Percentiles rank a stretch among this genome's conserved stretches.
Conservation (phyloP, 2,329 filamentous ascomycete genomes). For the Phymatotrichopsis omnivora region DNA sequence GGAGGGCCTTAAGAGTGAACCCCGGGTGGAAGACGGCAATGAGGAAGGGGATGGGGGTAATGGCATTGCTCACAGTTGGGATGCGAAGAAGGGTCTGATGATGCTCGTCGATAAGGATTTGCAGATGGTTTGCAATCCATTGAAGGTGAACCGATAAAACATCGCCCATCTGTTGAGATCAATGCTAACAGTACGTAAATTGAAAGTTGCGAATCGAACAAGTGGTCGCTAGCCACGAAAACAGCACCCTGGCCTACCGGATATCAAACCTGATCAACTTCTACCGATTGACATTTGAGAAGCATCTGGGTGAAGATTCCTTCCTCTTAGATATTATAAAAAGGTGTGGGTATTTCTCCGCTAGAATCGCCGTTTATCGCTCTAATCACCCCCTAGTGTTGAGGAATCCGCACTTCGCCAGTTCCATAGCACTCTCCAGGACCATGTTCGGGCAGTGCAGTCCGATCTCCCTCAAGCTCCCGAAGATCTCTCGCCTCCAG, state of each 20-base stretch:
- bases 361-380: not conserved
- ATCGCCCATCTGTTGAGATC: no score
- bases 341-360: slow-evolving; percentile 13
- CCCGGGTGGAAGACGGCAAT: slow-evolving; percentile 61
- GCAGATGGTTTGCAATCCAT: slow-evolving; percentile 26
- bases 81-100: slow-evolving; percentile 70
- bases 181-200: not conserved
- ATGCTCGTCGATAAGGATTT: slow-evolving; percentile 73
- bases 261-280: slow-evolving; percentile 82
- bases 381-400: slow-evolving; percentile 40
- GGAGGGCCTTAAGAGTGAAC: slow-evolving; percentile 68
- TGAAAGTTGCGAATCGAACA: slow-evolving; percentile 60
- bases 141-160: slow-evolving; percentile 29
- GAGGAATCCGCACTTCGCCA: slow-evolving; percentile 70
- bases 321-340: slow-evolving; percentile 57
- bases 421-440: slow-evolving; percentile 70
- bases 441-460: slow-evolving; percentile 66
- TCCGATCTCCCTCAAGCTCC: slow-evolving; percentile 59
- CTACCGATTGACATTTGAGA: slow-evolving; percentile 75
- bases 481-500: slow-evolving; percentile 63
- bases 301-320: slow-evolving; percentile 60
- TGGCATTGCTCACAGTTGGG: slow-evolving; percentile 53
- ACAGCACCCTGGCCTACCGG: slow-evolving; percentile 78
- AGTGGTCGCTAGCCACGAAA: slow-evolving; percentile 84
- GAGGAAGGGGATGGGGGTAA: slow-evolving; percentile 38